Evolutionary conservation across 2,329 filamentous ascomycete species (phyloP).

Genomic region (Aspergillus pseudoglaucus): DNA sequence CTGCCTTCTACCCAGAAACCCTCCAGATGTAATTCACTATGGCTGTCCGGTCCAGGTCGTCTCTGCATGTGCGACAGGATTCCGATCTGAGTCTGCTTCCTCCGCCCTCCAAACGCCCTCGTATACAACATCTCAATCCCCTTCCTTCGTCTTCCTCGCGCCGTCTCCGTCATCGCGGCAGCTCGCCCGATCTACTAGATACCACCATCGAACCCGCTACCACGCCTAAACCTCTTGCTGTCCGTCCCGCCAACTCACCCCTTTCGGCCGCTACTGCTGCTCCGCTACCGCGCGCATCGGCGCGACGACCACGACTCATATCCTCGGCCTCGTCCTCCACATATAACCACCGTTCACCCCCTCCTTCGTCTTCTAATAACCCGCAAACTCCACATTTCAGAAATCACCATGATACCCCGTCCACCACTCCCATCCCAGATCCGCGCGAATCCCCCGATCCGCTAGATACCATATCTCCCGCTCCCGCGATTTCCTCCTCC

Average conservation of each 20-base stretch:
- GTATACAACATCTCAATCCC: constrained; percentile 11
- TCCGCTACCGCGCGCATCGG: constrained; percentile 11
- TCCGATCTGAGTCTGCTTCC: constrained; percentile 7
- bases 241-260: constrained; percentile 5
- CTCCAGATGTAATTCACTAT: constrained; percentile 12
- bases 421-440: constrained; percentile 10
- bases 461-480: constrained; percentile 18
- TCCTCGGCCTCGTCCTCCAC: constrained; percentile 2
- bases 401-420: constrained; percentile 12
- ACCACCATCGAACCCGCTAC: constrained; percentile 15
- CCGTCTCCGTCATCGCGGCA: constrained; percentile 19
- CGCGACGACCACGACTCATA: constrained; percentile 9
- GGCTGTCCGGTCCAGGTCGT: constrained; percentile 28
- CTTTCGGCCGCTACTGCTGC: constrained; percentile 1
- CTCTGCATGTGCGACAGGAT: constrained; percentile 28
- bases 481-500: constrained; percentile 7
- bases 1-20: too few relatives aligned
- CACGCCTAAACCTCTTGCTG: background rate
- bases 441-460: constrained; percentile 22
- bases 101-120: constrained; percentile 22
- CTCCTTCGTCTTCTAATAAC: constrained; percentile 3
- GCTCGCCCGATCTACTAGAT: constrained; percentile 29
- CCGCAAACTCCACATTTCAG: constrained; percentile 11
- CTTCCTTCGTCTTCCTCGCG: constrained; percentile 3
- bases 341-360: constrained; percentile 2